Evolutionary conservation across 192 early-diverging fungal species (phyloP).

Genomic region (Dissophora globulifera): DNA sequence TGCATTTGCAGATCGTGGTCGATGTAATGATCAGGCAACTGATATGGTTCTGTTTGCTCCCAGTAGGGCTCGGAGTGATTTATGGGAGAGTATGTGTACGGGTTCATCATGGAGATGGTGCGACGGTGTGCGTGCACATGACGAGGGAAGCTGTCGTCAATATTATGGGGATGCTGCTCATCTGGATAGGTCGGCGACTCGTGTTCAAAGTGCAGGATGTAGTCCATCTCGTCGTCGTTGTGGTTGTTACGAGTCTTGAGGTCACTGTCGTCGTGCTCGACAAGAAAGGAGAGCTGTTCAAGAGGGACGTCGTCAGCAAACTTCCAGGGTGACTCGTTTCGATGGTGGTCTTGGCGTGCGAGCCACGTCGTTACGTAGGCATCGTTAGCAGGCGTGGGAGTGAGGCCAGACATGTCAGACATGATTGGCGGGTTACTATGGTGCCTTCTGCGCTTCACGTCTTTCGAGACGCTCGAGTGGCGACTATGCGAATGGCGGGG

Average conservation of each 20-base stretch:
- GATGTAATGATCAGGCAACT: background rate
- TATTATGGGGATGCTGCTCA: no score
- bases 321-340: background rate
- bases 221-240: background rate
- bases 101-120: conserved; percentile 19
- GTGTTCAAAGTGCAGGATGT: background rate
- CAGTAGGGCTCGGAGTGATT: background rate
- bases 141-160: no score
- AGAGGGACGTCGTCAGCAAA: background rate
- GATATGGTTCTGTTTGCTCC: background rate
- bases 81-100: background rate
- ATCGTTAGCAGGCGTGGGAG: background rate
- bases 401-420: no score
- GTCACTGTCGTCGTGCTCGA: no score
- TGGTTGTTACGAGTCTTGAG: no score
- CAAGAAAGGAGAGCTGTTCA: conserved; percentile 4
- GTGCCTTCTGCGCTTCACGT: background rate
- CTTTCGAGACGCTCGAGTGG: no score
- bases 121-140: conserved; percentile 6
- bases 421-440: background rate
- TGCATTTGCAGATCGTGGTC: background rate
- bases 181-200: background rate
- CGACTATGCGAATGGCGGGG: no score
- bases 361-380: conserved; percentile 33
- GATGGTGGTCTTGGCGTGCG: background rate